Conservation (phyloP, 2,329 filamentous ascomycete species). For the Cryphonectria parasitica region DNA sequence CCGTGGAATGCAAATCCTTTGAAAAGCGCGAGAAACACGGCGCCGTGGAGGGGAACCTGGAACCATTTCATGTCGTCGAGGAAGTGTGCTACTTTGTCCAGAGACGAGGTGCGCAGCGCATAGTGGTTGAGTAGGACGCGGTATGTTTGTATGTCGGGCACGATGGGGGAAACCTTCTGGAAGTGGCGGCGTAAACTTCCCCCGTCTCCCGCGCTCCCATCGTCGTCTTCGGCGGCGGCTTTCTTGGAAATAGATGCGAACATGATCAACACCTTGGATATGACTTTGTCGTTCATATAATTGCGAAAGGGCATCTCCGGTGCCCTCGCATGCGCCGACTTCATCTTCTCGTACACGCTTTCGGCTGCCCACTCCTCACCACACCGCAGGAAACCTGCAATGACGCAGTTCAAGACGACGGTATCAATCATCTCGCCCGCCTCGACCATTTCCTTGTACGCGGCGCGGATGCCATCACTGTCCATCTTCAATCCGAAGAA, state of each 20-base stretch:
- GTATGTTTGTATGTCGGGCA: conserved; percentile 79
- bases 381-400: conserved; percentile 75
- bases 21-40: conserved; percentile 80
- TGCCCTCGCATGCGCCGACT: conserved; percentile 54
- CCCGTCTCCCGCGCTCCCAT: not conserved
- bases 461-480: conserved; percentile 71
- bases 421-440: conserved; percentile 88
- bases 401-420: conserved; percentile 82
- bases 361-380: conserved; percentile 79
- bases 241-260: conserved; percentile 58
- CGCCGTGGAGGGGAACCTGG: conserved; percentile 70
- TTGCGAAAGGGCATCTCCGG: conserved; percentile 48
- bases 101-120: conserved; percentile 68
- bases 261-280: conserved; percentile 62
- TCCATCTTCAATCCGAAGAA: conserved; percentile 79
- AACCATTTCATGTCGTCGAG: conserved; percentile 80
- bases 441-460: conserved; percentile 83
- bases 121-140: conserved; percentile 78
- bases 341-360: conserved; percentile 84
- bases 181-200: conserved; percentile 51
- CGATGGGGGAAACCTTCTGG: conserved; percentile 68
- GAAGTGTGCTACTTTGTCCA: conserved; percentile 70
- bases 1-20: conserved; percentile 81
- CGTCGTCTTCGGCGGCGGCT: conserved; percentile 45
- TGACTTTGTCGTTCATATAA: conserved; percentile 51